A percentile compares a stretch with the other conserved stretches of the same genome.
phyloP scores from a whole-genome alignment of 257 asterid genomes.

The Haberlea rhodopensis region DNA sequence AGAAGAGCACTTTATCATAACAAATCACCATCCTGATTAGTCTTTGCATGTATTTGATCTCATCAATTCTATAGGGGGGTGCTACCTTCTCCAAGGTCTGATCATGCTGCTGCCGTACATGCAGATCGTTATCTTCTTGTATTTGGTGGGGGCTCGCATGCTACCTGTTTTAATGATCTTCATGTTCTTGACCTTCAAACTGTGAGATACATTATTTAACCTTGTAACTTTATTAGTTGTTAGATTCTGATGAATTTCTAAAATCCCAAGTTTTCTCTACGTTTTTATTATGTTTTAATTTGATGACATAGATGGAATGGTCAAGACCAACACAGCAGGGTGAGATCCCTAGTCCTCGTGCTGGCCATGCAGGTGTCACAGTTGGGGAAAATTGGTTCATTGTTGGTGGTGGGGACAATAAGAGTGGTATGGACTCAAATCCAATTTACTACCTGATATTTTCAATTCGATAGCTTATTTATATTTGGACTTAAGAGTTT shows the following conservation, averaged over 20 bases:
- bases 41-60: conserved; percentile 20
- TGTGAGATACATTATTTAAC: conserved; percentile 47
- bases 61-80: conserved; percentile 60
- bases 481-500: too few relatives aligned
- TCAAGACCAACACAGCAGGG: conserved; percentile 95
- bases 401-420: conserved; percentile 95
- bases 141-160: conserved; percentile 98
- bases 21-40: conserved; percentile 6
- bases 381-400: conserved; percentile 98
- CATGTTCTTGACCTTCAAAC: conserved; percentile 96
- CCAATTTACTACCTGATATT: conserved; percentile 21
- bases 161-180: conserved; percentile 92
- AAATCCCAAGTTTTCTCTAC: conserved; percentile 7
- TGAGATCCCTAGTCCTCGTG: conserved; percentile 90
- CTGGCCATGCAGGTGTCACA: conserved; percentile 96
- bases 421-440: conserved; percentile 57
- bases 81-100: conserved; percentile 96
- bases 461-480: conserved; percentile 12
- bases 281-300: conserved; percentile 22
- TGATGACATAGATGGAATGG: conserved; percentile 86
- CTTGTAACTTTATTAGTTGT: conserved; percentile 15
- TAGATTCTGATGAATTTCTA: conserved; percentile 9
- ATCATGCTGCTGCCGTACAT: conserved; percentile 97
- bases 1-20: neutral
- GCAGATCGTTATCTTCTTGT: conserved; percentile 94